Conservation (phyloP, 768 basidiomycete genomes). For the Lactarius akahatsu region DNA sequence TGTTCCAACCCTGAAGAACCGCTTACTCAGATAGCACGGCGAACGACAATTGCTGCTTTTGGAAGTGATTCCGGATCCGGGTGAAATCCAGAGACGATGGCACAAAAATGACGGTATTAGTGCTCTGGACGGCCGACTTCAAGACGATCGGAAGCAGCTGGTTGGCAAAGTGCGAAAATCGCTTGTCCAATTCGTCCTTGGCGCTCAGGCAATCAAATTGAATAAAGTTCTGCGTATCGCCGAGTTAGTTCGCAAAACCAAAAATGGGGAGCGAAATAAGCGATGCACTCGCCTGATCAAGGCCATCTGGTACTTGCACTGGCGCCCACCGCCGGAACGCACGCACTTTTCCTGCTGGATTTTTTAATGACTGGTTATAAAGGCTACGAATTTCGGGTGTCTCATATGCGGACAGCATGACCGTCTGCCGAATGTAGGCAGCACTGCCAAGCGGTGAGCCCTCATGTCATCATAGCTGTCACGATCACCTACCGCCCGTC, state of each 20-base stretch:
- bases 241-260: slow-evolving; percentile 5
- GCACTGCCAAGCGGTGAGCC: slow-evolving; percentile 50
- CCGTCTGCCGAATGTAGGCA: slow-evolving; percentile 82
- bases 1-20: background rate
- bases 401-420: slow-evolving; percentile 84
- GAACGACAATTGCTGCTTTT: slow-evolving; percentile 70
- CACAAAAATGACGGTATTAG: slow-evolving; percentile 84
- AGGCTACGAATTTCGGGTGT: slow-evolving; percentile 83
- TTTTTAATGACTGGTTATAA: slow-evolving; percentile 72
- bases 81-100: slow-evolving; percentile 98
- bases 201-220: slow-evolving; percentile 70
- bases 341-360: slow-evolving; percentile 81
- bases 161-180: slow-evolving; percentile 84
- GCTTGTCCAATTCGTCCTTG: slow-evolving; percentile 79
- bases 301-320: slow-evolving; percentile 75
- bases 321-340: slow-evolving; percentile 69
- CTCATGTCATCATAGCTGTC: background rate
- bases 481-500: slow-evolving; percentile 78
- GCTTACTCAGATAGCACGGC: slow-evolving; percentile 87
- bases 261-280: background rate
- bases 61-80: slow-evolving; percentile 82
- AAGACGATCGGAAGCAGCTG: slow-evolving; percentile 83
- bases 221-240: slow-evolving; percentile 55
- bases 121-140: slow-evolving; percentile 91
- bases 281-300: slow-evolving; percentile 62